These are phyloP conservation scores for Pythium oligandrum DNA, from an alignment of 352 stramenopile genomes.

Conservation along the genomic window DNA sequence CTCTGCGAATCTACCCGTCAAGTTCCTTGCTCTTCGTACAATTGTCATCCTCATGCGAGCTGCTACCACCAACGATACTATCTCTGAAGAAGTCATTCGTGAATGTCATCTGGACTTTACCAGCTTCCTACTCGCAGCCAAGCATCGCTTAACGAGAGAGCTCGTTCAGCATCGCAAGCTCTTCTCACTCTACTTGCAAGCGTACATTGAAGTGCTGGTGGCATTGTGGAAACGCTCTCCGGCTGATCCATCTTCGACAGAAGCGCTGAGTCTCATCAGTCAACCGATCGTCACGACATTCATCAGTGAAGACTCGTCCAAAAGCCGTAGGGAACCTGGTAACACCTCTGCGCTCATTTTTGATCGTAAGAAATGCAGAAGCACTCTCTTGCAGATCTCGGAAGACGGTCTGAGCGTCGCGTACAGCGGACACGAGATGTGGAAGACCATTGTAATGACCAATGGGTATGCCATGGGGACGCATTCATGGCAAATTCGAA, in stretches of 20 bases:
- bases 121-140: slow-evolving; percentile 46
- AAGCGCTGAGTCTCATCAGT: no score
- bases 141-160: slow-evolving; percentile 47
- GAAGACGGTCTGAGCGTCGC: slow-evolving; percentile 58
- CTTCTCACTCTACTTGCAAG: slow-evolving; percentile 70
- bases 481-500: slow-evolving; percentile 79
- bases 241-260: neutral
- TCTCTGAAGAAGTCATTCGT: slow-evolving; percentile 3
- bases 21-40: slow-evolving; percentile 43
- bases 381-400: slow-evolving; percentile 48
- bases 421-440: slow-evolving; percentile 84
- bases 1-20: slow-evolving; percentile 58
- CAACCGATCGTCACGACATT: slow-evolving; percentile 12
- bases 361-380: slow-evolving; percentile 67
- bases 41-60: slow-evolving; percentile 38
- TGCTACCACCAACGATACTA: neutral
- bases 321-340: neutral
- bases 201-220: slow-evolving; percentile 51
- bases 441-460: slow-evolving; percentile 82
- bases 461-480: slow-evolving; percentile 66
- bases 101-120: slow-evolving; percentile 14
- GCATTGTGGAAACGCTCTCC: slow-evolving; percentile 1
- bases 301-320: neutral
- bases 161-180: slow-evolving; percentile 50
- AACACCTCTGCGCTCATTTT: slow-evolving; percentile 21